A percentile compares a stretch with the other conserved stretches of the same genome.
Conservation (phyloP, 106 monocot species). For the Allium sativum region DNA sequence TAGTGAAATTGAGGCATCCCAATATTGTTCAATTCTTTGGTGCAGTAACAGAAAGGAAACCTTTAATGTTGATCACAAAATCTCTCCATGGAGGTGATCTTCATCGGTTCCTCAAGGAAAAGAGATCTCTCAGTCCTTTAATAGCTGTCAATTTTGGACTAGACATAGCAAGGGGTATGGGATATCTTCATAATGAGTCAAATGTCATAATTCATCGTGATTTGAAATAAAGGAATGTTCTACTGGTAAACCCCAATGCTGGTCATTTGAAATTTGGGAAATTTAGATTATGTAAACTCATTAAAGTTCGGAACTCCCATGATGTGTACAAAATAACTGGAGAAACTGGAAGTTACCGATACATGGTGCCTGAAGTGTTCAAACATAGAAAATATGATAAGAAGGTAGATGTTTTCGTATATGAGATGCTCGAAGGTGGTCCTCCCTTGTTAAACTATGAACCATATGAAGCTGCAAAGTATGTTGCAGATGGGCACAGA, state of each 20-base stretch:
- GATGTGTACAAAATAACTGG: slow-evolving; percentile 98
- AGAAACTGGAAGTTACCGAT: slow-evolving; percentile 98
- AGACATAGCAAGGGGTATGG: slow-evolving; percentile 99
- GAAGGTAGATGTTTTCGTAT: slow-evolving; percentile 97
- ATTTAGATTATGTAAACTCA: slow-evolving; percentile 91
- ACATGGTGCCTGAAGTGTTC: slow-evolving; percentile 99
- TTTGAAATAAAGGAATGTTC: slow-evolving; percentile 94
- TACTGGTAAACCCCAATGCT: slow-evolving; percentile 87
- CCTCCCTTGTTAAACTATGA: slow-evolving; percentile 79
- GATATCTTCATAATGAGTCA: slow-evolving; percentile 95
- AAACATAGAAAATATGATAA: slow-evolving; percentile 95
- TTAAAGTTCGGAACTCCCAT: slow-evolving; percentile 74
- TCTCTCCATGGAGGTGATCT: slow-evolving; percentile 94
- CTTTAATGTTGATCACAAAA: slow-evolving; percentile 91
- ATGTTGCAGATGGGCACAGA: slow-evolving; percentile 71
- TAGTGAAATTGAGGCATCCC: slow-evolving; percentile 95
- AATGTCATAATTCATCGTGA: slow-evolving; percentile 96
- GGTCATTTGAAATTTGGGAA: slow-evolving; percentile 96
- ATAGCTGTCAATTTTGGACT: slow-evolving; percentile 85
- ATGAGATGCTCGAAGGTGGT: slow-evolving; percentile 98
- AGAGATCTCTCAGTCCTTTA: slow-evolving; percentile 65
- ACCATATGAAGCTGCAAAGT: slow-evolving; percentile 92
- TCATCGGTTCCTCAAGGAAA: slow-evolving; percentile 88
- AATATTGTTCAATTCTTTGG: slow-evolving; percentile 99
- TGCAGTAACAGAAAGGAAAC: slow-evolving; percentile 92